Evolutionary conservation across 257 asterid genomes (phyloP), one percentile per base, ranked within the genome.

Genomic region (Anisodus tanguticus): DNA sequence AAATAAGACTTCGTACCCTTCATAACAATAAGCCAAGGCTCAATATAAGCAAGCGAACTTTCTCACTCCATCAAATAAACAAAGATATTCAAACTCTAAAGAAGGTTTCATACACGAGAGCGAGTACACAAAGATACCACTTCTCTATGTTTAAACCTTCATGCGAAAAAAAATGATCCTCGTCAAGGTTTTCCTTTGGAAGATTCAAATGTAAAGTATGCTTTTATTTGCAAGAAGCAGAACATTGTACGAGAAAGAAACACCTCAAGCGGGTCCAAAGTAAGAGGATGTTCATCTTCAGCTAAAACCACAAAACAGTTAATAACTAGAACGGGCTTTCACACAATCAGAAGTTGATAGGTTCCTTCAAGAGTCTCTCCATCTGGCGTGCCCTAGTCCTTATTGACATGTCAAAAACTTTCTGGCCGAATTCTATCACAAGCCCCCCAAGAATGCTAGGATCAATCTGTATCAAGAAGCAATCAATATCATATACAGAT

Each of bases 361-460:
- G 98, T 81, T 95, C 97, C 84, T 97, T 95, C 66, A 95, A 90
- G 94, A 95, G 94, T 74, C 96, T 92, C 91, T 97, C 99, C 99
- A 97, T 97, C 97, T 95, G 98, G 85, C 91, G 95, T 22, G 98
- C 98, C 91, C 98, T 84, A 4, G 97, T 93, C 97, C 66, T 93
- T 84, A 95, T 95, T 22, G 99, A 95, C 98, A 97, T 93, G 92
- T 97, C 98, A 53, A 95, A 93, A 17, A 97, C 96, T 84, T 93
- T 95, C 68, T 92, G 95, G 1, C 87, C 84, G 43, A 93, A 93
- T 87, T 93, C 99, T 81, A 96, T 94, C 74, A 96, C 90, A 31
- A 96, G 90, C 78, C 99, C 98, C 69, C 99, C 99, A 41, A 97
- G 97, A 90, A 97, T 97, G 90, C 88, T 95, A 63, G 97, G 94